Conservation (phyloP, 129 eudicot genomes). For the Daucus carota region DNA sequence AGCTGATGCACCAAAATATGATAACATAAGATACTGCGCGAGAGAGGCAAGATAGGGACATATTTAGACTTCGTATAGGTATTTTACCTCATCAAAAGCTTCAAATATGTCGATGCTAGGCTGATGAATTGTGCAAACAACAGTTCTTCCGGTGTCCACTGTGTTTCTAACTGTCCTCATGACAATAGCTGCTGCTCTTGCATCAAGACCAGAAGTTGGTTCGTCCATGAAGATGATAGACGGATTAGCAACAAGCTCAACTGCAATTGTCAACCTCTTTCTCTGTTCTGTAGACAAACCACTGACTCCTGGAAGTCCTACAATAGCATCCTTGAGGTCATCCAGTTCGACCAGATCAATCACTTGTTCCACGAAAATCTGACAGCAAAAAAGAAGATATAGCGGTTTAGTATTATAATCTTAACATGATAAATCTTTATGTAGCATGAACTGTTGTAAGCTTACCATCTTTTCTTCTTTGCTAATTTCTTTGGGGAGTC, state of each 20-base stretch:
- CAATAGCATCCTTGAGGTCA: constrained; percentile 62
- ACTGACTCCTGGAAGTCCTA: constrained; percentile 76
- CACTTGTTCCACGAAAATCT: constrained; percentile 76
- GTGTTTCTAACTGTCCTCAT: constrained; percentile 97
- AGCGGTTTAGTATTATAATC: neutral
- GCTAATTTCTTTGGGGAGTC: constrained; percentile 75
- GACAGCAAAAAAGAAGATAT: constrained; percentile 5
- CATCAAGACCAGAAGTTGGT: constrained; percentile 98
- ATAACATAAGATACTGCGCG: neutral
- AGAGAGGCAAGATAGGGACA: neutral
- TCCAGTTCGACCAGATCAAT: constrained; percentile 78
- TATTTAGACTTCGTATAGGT: neutral
- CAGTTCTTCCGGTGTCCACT: constrained; percentile 93
- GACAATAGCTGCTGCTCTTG: constrained; percentile 98
- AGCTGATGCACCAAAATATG: constrained; percentile 32
- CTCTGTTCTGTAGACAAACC: constrained; percentile 90
- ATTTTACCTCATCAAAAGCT: constrained; percentile 80
- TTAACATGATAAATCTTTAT: neutral
- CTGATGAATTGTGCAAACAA: constrained; percentile 96
- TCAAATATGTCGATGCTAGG: constrained; percentile 97
- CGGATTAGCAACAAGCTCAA: constrained; percentile 97
- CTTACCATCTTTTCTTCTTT: constrained; percentile 77
- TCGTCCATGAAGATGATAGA: constrained; percentile 98
- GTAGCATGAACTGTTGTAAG: neutral
- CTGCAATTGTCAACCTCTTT: constrained; percentile 89